Base-by-base conservation (phyloP, 495 filamentous ascomycete genomes). In the Penicillium maclennaniae region DNA sequence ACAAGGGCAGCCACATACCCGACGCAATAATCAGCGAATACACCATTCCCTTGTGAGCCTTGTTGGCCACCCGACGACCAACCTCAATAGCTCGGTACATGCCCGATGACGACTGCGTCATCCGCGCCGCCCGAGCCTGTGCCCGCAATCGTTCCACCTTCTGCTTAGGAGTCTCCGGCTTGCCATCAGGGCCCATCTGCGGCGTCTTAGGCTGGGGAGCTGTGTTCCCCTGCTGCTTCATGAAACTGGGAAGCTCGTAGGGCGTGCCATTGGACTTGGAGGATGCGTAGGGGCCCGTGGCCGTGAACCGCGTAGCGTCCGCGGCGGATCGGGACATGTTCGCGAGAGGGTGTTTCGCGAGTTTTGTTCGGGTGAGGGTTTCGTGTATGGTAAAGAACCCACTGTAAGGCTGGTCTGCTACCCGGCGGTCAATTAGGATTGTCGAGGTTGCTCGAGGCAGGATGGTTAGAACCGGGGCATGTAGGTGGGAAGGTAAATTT, bases 281-380 rank as follows among this genome's bases (percentile, higher is more conserved):
- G 70, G 79, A 81, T 56, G 89, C 91, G 77, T 96, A 91, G 15
- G 91, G 92, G 46, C 86, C 88, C 38, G 89, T 95, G 27, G 92
- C 82, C 45, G 92, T 97, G 80, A 98, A 98, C 55, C 92, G 85
- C 66, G 93, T 98, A 53, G 93, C 91, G 74, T 97, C 93, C 58
- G 83, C 84, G 66, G 91, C 86, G 72, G 88, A 92, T 70, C 92
- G 92, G 60, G 91, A 82, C 83, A 91, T 89, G 52, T 31, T 66
- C 6, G 45, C 7, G 48, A 49, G 16, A 36, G 43, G 12, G 39
- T 15, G 21, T 36, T 25, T 50, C 55, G 44, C 31, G 31, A 12
- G 31, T 34, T 34, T 1, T 34, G 8, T 10, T 10, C 10, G 31
- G 31, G 31, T 12, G 14, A 12, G 14, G 10, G 31, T 4, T 34